phyloP scores from a whole-genome alignment of 2,329 filamentous ascomycete genomes.

The Diplocarpon rosae region DNA sequence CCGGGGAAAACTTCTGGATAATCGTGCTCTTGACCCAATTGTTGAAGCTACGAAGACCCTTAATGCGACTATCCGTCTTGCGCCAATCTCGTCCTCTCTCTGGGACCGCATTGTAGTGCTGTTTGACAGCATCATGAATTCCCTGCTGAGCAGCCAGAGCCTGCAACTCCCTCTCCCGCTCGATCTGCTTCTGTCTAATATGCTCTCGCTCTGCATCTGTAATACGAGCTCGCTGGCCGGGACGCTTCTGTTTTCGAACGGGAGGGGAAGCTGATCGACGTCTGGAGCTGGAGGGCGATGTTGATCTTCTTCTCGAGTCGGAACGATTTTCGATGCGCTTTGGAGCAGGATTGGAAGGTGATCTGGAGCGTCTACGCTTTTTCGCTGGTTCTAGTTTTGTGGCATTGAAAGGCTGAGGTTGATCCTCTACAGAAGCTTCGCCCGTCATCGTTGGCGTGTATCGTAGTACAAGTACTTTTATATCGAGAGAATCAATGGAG shows the following conservation, averaged over 20 bases:
- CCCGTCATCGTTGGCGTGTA: constrained; percentile 26
- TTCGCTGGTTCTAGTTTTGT: constrained; percentile 32
- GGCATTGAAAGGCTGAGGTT: constrained; percentile 33
- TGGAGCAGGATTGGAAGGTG: constrained; percentile 25
- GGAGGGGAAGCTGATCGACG: constrained; percentile 24
- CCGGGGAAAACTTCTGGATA: constrained; percentile 90
- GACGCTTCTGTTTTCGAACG: constrained; percentile 60
- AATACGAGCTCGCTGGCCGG: constrained; percentile 55
- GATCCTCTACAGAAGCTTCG: constrained; percentile 23
- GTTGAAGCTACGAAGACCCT: constrained; percentile 87
- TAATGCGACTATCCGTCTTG: constrained; percentile 87
- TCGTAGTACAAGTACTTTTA: background rate
- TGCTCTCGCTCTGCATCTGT: constrained; percentile 56
- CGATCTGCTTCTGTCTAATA: constrained; percentile 46
- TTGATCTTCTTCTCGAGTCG: constrained; percentile 18
- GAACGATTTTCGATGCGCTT: constrained; percentile 18
- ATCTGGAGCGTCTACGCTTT: constrained; percentile 31
- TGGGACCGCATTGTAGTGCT: constrained; percentile 94
- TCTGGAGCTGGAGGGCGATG: constrained; percentile 20
- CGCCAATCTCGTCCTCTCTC: constrained; percentile 92
- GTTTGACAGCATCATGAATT: constrained; percentile 74
- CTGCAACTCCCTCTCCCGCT: constrained; percentile 42
- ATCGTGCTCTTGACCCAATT: constrained; percentile 98
- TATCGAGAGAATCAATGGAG: background rate
- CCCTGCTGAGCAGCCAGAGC: constrained; percentile 33